A percentile compares a stretch with the other conserved stretches of the same genome.
Evolutionary conservation across 768 basidiomycete genomes (phyloP).

Genomic region (Tricholoma furcatifolium): DNA sequence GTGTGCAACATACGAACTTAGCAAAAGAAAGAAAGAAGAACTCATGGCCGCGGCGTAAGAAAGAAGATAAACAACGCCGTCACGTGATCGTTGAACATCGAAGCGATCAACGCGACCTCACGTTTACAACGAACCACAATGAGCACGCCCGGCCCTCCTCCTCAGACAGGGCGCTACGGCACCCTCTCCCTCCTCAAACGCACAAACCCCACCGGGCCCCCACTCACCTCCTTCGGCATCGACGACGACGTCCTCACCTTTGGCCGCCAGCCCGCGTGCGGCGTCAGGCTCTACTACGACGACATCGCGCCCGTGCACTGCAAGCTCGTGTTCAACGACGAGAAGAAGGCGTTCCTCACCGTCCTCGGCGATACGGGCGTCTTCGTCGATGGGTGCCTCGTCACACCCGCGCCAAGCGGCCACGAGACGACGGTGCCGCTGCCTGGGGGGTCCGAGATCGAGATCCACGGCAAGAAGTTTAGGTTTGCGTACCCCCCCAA

Average conservation of each 20-base stretch:
- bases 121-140: neutral
- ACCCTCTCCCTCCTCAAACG: conserved; percentile 64
- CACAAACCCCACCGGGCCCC: conserved; percentile 38
- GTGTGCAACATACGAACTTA: no score
- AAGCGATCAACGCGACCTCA: no score
- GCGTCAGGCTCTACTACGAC: conserved; percentile 69
- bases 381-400: conserved; percentile 59
- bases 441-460: conserved; percentile 59
- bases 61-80: no score
- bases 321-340: conserved; percentile 65
- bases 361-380: conserved; percentile 60
- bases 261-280: conserved; percentile 62
- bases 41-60: no score
- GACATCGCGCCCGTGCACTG: conserved; percentile 64
- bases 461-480: conserved; percentile 69
- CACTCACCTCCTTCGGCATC: conserved; percentile 69
- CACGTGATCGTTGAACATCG: no score
- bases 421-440: conserved; percentile 59
- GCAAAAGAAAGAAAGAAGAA: no score
- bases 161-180: conserved; percentile 62
- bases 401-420: conserved; percentile 46
- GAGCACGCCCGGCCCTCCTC: neutral
- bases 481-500: conserved; percentile 77
- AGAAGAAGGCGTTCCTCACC: conserved; percentile 70
- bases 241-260: conserved; percentile 68